Evolutionary conservation across 208 protist genomes (phyloP).

Genomic region (Trichomonas tenax): DNA sequence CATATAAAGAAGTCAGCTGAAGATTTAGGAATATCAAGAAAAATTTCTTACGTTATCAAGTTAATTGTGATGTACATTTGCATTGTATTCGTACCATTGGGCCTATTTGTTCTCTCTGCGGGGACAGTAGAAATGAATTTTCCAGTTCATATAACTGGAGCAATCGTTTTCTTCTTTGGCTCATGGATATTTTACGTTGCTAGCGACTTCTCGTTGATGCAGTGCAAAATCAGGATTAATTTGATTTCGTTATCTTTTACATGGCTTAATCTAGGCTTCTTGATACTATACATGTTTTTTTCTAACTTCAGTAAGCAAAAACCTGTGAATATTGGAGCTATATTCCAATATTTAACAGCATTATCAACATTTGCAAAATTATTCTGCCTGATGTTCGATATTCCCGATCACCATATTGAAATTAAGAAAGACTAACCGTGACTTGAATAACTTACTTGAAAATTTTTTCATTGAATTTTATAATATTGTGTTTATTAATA

Average conservation of each 20-base stretch:
- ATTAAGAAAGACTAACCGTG: neutral
- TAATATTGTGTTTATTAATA: too few relatives aligned
- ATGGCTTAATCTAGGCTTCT: neutral
- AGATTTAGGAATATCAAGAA: neutral
- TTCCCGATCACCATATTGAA: neutral
- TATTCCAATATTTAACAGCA: neutral
- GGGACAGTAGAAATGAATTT: neutral
- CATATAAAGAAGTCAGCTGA: neutral
- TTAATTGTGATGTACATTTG: neutral
- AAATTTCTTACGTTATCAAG: neutral
- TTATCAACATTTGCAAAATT: neutral
- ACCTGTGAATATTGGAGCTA: neutral
- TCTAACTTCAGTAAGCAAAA: neutral
- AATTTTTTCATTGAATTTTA: too few relatives aligned
- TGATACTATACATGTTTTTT: neutral
- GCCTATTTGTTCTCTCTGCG: neutral
- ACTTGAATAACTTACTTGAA: too few relatives aligned
- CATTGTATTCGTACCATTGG: neutral
- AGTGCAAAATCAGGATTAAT: neutral
- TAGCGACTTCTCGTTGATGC: neutral
- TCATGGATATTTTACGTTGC: neutral
- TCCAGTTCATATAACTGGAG: neutral
- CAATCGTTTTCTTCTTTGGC: neutral
- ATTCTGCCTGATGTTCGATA: neutral
- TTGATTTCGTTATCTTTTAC: neutral